Conservation (phyloP, 257 asterid genomes). For the Plantago major region DNA sequence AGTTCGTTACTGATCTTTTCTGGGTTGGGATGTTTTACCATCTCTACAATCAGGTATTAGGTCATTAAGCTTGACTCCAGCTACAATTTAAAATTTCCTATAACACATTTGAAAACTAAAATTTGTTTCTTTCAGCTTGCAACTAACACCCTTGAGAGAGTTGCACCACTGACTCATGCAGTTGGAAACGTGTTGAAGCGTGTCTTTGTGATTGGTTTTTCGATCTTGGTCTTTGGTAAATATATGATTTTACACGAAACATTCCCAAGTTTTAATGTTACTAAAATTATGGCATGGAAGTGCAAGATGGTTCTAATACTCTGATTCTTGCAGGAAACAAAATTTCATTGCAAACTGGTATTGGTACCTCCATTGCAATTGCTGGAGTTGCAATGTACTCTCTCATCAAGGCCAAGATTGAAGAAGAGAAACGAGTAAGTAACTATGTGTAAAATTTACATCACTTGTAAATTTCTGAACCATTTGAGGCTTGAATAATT, state of each 20-base stretch:
- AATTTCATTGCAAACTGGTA: constrained; percentile 90
- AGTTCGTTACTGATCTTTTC: constrained; percentile 83
- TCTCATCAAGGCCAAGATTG: constrained; percentile 88
- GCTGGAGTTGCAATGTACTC: constrained; percentile 96
- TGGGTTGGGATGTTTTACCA: constrained; percentile 99
- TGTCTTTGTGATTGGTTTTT: constrained; percentile 96
- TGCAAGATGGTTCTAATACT: not conserved
- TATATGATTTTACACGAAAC: constrained; percentile 1
- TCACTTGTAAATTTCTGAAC: not conserved
- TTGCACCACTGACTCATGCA: constrained; percentile 96
- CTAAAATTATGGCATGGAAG: not conserved
- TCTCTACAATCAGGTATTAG: constrained; percentile 91
- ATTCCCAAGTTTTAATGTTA: constrained; percentile 1
- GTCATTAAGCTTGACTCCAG: not conserved
- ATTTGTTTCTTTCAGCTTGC: constrained; percentile 54
- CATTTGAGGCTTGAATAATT: not conserved
- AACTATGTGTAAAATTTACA: not conserved
- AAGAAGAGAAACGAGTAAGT: constrained; percentile 97
- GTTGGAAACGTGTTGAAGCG: constrained; percentile 99
- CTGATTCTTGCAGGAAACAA: constrained; percentile 62
- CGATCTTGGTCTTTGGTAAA: constrained; percentile 82
- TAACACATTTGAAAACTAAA: too few relatives aligned
- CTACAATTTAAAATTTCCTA: not conserved
- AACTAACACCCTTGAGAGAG: constrained; percentile 98
- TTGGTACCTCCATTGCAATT: constrained; percentile 89